Evolutionary conservation across 2,329 filamentous ascomycete species (phyloP), one percentile per base, ranked within the genome.

Genomic region (Neofusicoccum kwambonambiense): DNA sequence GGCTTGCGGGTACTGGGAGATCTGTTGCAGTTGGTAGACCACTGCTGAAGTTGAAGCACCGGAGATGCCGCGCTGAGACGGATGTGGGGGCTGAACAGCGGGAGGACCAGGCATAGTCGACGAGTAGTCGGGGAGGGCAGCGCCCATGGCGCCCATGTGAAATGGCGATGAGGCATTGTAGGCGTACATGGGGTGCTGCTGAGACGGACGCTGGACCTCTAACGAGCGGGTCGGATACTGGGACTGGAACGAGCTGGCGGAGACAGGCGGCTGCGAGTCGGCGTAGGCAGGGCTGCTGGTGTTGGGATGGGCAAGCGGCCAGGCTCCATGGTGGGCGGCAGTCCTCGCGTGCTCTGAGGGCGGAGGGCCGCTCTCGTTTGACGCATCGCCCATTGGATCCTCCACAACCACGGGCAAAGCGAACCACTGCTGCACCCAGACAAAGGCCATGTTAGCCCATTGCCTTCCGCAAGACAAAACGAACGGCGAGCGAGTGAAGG

Each of bases 351-450:
- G 68, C 65, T 74, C 74, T 69, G 74, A 69, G 63, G 73, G 65
- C 64, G 73, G 75, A 45, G 70, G 67, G 69, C 69, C 70, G 41
- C 72, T 67, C 49, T 71, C 71, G 65, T 70, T 67, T 62, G 76
- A 73, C 70, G 76, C 35, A 69, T 79, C 77, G 63, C 77, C 77
- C 77, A 79, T 79, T 67, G 72, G 73, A 67, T 74, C 72, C 65
- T 78, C 75, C 67, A 74, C 71, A 68, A 77, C 67, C 67, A 78
- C 65, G 54, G 77, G 77, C 71, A 79, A 71, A 65, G 76, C 73
- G 65, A 79, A 69, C 77, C 77, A 79, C 75, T 78, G 77, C 67
- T 79, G 77, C 66, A 79, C 69, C 77, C 76, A 79, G 70, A 78
- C 68, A 68, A 76, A 76, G 67, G 76, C 69, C 76, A 78, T 79